Evolutionary conservation across 331 rosid species (phyloP).

Genomic region (Telfairia occidentalis): DNA sequence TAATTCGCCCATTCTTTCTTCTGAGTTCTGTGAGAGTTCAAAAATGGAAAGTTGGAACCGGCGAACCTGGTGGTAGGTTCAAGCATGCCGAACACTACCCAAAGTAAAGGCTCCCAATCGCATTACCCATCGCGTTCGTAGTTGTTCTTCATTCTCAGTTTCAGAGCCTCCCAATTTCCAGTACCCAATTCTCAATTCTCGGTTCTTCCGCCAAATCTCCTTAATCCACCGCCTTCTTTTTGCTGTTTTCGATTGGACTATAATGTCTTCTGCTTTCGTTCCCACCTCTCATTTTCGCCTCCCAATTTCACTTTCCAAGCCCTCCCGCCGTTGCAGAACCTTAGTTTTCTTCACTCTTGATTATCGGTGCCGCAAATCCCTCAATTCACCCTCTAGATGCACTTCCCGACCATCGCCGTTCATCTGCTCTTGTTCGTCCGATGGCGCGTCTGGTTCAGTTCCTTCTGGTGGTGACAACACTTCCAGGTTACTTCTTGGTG

Average conservation of each 20-base stretch:
- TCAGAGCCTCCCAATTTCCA: too few species aligned
- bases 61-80: background rate
- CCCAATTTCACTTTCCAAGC: slow-evolving; percentile 1
- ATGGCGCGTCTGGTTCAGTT: slow-evolving; percentile 22
- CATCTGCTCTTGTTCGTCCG: slow-evolving; percentile 37
- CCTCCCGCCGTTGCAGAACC: slow-evolving; percentile 18
- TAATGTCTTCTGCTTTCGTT: slow-evolving; percentile 40
- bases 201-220: background rate
- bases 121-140: background rate
- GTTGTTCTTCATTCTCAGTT: background rate
- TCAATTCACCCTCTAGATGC: slow-evolving; percentile 14
- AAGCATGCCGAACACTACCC: background rate
- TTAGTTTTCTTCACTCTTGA: slow-evolving; percentile 9
- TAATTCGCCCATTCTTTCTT: too few species aligned
- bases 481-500: slow-evolving; percentile 27
- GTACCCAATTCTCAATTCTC: background rate
- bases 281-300: slow-evolving; percentile 24
- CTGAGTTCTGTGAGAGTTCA: too few species aligned
- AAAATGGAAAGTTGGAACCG: background rate
- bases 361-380: slow-evolving; percentile 6
- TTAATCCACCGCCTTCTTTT: background rate
- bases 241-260: slow-evolving; percentile 15
- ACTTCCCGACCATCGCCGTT: slow-evolving; percentile 18
- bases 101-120: background rate
- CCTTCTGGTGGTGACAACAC: slow-evolving; percentile 24